Conservation (phyloP, 2,329 filamentous ascomycete species). For the Helotiales sp. region DNA sequence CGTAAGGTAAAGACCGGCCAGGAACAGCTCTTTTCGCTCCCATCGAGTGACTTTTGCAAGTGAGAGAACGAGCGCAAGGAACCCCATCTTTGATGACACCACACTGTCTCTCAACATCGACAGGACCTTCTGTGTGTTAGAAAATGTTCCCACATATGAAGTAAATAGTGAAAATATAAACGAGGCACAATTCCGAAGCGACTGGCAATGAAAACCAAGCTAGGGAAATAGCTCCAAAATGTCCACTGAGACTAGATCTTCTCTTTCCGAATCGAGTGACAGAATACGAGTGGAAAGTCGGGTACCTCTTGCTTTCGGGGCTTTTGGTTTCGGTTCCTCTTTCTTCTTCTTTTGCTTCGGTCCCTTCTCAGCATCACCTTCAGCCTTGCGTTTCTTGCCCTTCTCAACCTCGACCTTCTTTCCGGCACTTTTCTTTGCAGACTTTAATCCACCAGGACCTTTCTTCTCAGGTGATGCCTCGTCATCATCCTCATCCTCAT, state of each 20-base stretch:
- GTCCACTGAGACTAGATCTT: neutral
- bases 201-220: neutral
- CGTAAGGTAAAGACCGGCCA: conserved; percentile 85
- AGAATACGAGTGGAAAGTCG: neutral
- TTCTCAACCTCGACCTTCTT: conserved; percentile 69
- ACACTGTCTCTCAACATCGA: conserved; percentile 93
- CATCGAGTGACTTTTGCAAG: conserved; percentile 96
- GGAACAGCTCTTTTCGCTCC: conserved; percentile 88
- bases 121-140: conserved; percentile 61
- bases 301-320: conserved; percentile 79
- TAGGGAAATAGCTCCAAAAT: neutral
- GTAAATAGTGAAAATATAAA: neutral
- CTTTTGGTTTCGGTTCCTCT: conserved; percentile 84
- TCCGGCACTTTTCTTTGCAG: conserved; percentile 66
- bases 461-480: conserved; percentile 50
- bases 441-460: conserved; percentile 43
- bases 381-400: conserved; percentile 80
- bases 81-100: conserved; percentile 87
- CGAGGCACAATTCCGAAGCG: neutral
- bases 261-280: neutral
- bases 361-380: conserved; percentile 77
- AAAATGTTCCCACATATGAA: neutral
- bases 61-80: conserved; percentile 84
- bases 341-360: conserved; percentile 94
- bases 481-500: conserved; percentile 50